Percentiles rank a stretch among this genome's conserved stretches.
These are phyloP conservation scores for Cercospora sp. DNA, from an alignment of 2,329 filamentous ascomycete genomes.

Conservation along the genomic window DNA sequence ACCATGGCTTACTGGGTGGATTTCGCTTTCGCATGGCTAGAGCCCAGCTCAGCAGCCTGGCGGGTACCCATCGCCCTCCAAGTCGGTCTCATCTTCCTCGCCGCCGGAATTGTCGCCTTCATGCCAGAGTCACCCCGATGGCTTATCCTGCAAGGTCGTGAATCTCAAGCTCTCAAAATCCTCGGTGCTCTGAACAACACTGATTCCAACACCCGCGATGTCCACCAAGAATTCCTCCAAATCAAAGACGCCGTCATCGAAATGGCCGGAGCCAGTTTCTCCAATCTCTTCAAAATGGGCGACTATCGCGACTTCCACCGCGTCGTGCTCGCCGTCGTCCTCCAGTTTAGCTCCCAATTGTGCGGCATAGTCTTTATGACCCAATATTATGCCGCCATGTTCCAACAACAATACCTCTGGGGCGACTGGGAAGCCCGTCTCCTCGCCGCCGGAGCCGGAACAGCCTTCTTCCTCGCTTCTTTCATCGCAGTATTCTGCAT, in stretches of 20 bases:
- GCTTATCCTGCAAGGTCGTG: slow-evolving; percentile 58
- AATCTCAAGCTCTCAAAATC: slow-evolving; percentile 54
- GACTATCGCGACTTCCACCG: slow-evolving; percentile 41
- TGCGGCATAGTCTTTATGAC: slow-evolving; percentile 43
- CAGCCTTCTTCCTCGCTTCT: slow-evolving; percentile 55
- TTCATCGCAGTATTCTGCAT: slow-evolving; percentile 51
- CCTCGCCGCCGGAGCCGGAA: slow-evolving; percentile 38
- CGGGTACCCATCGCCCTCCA: slow-evolving; percentile 38
- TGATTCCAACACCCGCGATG: slow-evolving; percentile 46
- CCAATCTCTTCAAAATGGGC: slow-evolving; percentile 36
- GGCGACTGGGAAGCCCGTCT: slow-evolving; percentile 36
- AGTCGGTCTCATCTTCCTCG: slow-evolving; percentile 33
- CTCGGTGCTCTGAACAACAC: slow-evolving; percentile 52
- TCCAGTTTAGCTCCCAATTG: slow-evolving; percentile 43
- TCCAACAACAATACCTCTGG: slow-evolving; percentile 41
- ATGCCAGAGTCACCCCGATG: slow-evolving; percentile 43
- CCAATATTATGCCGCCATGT: slow-evolving; percentile 48
- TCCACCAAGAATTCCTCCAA: slow-evolving; percentile 52
- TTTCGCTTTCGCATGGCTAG: slow-evolving; percentile 37
- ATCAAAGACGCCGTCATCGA: slow-evolving; percentile 58
- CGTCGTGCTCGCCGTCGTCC: slow-evolving; percentile 38
- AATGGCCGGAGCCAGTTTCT: slow-evolving; percentile 39
- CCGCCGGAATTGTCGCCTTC: slow-evolving; percentile 28
- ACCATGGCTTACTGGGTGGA: slow-evolving; percentile 46
- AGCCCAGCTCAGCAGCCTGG: slow-evolving; percentile 37